Evolutionary conservation across 352 stramenopile genomes (phyloP), one percentile per base, ranked within the genome.

Genomic region (Globisporangium lucens): DNA sequence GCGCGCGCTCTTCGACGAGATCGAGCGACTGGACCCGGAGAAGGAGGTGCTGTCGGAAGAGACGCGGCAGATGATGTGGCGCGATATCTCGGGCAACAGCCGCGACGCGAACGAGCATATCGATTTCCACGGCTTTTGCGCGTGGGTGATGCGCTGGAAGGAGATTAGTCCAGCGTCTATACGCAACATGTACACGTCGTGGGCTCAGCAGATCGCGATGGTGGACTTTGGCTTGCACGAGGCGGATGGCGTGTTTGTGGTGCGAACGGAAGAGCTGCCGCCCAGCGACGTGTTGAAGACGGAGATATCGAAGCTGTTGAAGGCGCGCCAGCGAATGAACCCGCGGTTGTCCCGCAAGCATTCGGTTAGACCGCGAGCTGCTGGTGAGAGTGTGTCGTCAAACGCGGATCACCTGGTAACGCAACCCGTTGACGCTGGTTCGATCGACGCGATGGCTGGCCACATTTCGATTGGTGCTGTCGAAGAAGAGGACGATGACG

Each of bases 71-170:
- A 68, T 69, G 30, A 70, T 93, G 61, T 73, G 67, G 64, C 74
- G 68, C 17, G 83, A 91, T 38, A 74, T 87, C 41, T 41, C 53
- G 7, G 49, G 51, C 30, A 66, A 67, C 15, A 56, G 46, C 2
- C 43, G 55, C 17, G 68, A 82, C 2, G 49, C 49, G 10, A 33
- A 68, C 41, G 78, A 90, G 55, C 75, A 76, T 7, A 67, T 93
- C 35, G 80, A 91, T 59, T 95, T 95, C 64, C 66, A 79, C 15
- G 72, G 72, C 30, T 95, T 95, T 63, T 92, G 87, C 64, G 61
- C 75, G 33, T 91, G 80, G 75, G 84, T 95, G 62, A 90, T 94
- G 83, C 80, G 75, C 63, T 93, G 85, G 83, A 91, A 89, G 70
- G 82, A 82, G 59, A 79, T 88, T 56, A 89, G 75, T 61, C 87